phyloP scores from a whole-genome alignment of 2,329 filamentous ascomycete species.

The Bipolaris cookei region DNA sequence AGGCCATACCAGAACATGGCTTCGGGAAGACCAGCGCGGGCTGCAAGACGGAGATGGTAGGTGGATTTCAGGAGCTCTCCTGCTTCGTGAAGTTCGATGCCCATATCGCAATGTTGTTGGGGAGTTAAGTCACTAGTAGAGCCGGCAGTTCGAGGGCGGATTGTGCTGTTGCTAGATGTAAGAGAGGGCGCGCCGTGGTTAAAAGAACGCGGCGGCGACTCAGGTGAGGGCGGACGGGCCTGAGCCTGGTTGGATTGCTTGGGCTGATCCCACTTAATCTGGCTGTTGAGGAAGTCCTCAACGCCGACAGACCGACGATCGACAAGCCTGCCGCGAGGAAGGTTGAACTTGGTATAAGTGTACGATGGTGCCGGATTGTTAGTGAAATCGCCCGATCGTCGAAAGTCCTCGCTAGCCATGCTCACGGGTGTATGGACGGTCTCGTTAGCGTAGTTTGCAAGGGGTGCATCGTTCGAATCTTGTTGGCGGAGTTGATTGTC shows the following conservation, averaged over 20 bases:
- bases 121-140: constrained; percentile 69
- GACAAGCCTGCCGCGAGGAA: constrained; percentile 81
- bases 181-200: constrained; percentile 43
- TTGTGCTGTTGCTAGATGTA: constrained; percentile 54
- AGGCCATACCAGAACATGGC: constrained; percentile 96
- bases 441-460: constrained; percentile 69
- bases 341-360: constrained; percentile 81
- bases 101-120: constrained; percentile 89
- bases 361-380: constrained; percentile 71
- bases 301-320: constrained; percentile 62
- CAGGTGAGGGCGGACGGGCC: constrained; percentile 47
- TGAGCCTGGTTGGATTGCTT: constrained; percentile 43
- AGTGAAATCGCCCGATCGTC: constrained; percentile 60
- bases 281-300: constrained; percentile 50
- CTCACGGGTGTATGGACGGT: constrained; percentile 72
- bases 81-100: constrained; percentile 86
- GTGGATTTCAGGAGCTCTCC: constrained; percentile 92
- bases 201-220: constrained; percentile 49
- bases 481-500: constrained; percentile 49
- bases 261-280: constrained; percentile 68
- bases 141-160: constrained; percentile 52
- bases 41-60: constrained; percentile 90
- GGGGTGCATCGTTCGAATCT: constrained; percentile 54
- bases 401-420: constrained; percentile 73
- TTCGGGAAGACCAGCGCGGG: constrained; percentile 82